These are phyloP conservation scores for Leishmania tarentolae DNA, from an alignment of 208 protist species.

Conservation along the genomic window DNA sequence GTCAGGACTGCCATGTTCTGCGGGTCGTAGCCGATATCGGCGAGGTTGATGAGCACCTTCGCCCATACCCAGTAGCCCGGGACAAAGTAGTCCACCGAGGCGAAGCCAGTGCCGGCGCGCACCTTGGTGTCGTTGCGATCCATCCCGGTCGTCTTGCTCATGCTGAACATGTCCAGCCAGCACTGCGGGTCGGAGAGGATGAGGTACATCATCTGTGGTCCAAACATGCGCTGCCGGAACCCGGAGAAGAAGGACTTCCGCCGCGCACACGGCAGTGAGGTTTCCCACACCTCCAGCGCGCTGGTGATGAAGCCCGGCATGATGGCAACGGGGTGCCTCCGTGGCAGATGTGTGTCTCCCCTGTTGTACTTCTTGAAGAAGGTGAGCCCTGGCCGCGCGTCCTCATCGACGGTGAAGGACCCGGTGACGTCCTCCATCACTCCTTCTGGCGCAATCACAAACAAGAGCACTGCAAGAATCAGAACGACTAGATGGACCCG, in stretches of 20 bases:
- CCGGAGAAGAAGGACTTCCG: slow-evolving; percentile 45
- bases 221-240: slow-evolving; percentile 86
- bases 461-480: slow-evolving; percentile 30
- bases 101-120: slow-evolving; percentile 80
- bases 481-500: slow-evolving; percentile 52
- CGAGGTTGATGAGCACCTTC: slow-evolving; percentile 91
- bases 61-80: slow-evolving; percentile 93
- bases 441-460: slow-evolving; percentile 12
- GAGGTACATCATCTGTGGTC: slow-evolving; percentile 74
- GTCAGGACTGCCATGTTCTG: slow-evolving; percentile 86
- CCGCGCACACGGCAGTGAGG: slow-evolving; percentile 50
- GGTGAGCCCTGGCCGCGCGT: slow-evolving; percentile 60
- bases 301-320: slow-evolving; percentile 86
- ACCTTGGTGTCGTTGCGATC: slow-evolving; percentile 84
- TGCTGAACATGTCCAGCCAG: slow-evolving; percentile 78
- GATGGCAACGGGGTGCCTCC: slow-evolving; percentile 80
- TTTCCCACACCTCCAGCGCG: slow-evolving; percentile 89
- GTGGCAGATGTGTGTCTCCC: slow-evolving; percentile 36
- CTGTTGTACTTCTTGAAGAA: slow-evolving; percentile 64
- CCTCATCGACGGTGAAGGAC: slow-evolving; percentile 69
- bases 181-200: slow-evolving; percentile 75
- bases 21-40: slow-evolving; percentile 92
- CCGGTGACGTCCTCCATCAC: slow-evolving; percentile 46
- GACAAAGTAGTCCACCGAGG: slow-evolving; percentile 89
- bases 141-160: slow-evolving; percentile 66